Evolutionary conservation across 306 rosid species (phyloP), one percentile per base, ranked within the genome.

Genomic region (Cucurbita pepo): DNA sequence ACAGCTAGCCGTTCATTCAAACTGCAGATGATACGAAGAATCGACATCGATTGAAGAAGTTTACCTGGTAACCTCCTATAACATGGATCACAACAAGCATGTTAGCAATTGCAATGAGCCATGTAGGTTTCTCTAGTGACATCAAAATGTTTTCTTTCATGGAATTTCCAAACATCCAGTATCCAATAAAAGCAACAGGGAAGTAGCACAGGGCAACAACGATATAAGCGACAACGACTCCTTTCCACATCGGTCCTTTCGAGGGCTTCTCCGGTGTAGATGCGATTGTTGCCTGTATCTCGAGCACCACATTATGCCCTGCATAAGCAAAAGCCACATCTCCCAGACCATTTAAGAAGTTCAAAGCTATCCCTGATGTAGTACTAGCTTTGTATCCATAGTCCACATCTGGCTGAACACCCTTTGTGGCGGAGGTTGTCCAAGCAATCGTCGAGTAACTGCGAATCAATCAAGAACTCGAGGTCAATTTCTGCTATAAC

Each of bases 61-160:
- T 74, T n/a, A 92, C 97, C 96, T 93, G 98, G 64, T 94, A 94
- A 77, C 98, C 80, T 80, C 98, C 98, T 73, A 94, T 90, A 10
- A 94, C 94, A 76, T 90, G 98, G 71, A 93, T 36, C 76, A 93
- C 97, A 70, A 93, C 97, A 69, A 93, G 88, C 85, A 88, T 40
- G 85, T 94, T 94, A 64, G 97, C 98, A 77, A 25, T 74, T 36
- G 88, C 97, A 52, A 94, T 87, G 10, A 94, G 92, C 97, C 97
- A 94, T 4, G 38, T 18, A 3, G 98, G 98, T 72, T 84, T 90
- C 56, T 87, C 5, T 4, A 90, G 70, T 3, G 98, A 69, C 56
- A 89, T 22, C 63, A 94, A 96, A 60, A 94, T 90, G 75, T 94
- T 82, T 60, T 77, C 82, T 0, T 76, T 30, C 15, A 94, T 86